Percentiles rank a stretch among this genome's conserved stretches.
Evolutionary conservation across 2,329 filamentous ascomycete genomes (phyloP).

Genomic region (Ceratocystis smalleyi): DNA sequence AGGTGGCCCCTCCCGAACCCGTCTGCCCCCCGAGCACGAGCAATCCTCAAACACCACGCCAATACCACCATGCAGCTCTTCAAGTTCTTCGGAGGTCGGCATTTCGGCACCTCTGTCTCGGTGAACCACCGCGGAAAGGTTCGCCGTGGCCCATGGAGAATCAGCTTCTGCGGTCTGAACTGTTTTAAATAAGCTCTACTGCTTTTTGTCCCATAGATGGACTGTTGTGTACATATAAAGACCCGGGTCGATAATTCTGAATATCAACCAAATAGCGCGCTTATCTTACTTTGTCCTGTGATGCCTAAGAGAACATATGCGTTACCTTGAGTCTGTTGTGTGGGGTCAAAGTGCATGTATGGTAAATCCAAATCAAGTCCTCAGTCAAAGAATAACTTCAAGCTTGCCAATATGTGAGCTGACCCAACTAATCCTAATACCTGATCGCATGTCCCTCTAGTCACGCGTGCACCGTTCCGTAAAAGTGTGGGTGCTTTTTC

Average conservation of each 20-base stretch:
- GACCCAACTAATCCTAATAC: too few species aligned
- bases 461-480: constrained; percentile 7
- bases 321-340: neutral
- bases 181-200: constrained; percentile 30
- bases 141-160: constrained; percentile 35
- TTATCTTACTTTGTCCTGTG: neutral
- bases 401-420: too few species aligned
- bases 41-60: constrained; percentile 18
- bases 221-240: neutral
- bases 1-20: too few species aligned
- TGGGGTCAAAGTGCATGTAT: too few species aligned
- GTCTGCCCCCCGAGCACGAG: neutral
- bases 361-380: neutral
- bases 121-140: constrained; percentile 31
- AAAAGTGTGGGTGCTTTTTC: constrained; percentile 16
- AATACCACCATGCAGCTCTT: constrained; percentile 32
- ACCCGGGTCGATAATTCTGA: neutral
- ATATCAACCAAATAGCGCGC: neutral
- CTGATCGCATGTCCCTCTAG: neutral
- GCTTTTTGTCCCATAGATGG: too few species aligned
- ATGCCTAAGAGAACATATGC: neutral
- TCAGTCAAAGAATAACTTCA: neutral
- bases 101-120: constrained; percentile 35
- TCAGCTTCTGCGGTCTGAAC: constrained; percentile 35
- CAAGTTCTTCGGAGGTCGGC: constrained; percentile 32